Percentiles rank a stretch among this genome's conserved stretches.
phyloP scores from a whole-genome alignment of 2,329 filamentous ascomycete species.

The Calonectria crousiana region DNA sequence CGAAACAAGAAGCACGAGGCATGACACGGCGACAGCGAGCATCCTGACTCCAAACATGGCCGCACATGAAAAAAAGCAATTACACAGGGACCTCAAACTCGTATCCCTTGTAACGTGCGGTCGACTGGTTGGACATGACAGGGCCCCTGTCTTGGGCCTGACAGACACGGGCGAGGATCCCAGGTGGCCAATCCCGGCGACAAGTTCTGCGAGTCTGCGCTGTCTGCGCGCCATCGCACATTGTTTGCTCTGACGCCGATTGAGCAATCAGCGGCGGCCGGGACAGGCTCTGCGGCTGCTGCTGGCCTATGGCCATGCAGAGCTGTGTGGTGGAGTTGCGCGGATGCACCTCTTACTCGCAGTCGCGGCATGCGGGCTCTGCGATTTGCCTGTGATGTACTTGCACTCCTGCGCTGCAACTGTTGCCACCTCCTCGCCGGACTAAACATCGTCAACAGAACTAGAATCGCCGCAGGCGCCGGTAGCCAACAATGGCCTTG shows the following conservation, averaged over 20 bases:
- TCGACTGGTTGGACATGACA: constrained; percentile 11
- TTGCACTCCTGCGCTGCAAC: constrained; percentile 11
- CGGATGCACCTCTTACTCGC: constrained; percentile 29
- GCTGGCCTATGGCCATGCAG: constrained; percentile 3
- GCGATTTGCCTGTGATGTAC: constrained; percentile 5
- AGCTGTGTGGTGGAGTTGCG: constrained; percentile 5
- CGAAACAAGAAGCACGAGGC: background rate
- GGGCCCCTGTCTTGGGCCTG: constrained; percentile 4
- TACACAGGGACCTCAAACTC: constrained; percentile 1
- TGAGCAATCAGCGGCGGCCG: constrained; percentile 42
- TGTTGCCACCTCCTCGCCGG: background rate
- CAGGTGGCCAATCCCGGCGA: constrained; percentile 5
- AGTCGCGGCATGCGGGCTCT: constrained; percentile 21
- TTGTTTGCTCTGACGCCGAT: constrained; percentile 22
- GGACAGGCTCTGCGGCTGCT: constrained; percentile 16
- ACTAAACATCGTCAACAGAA: constrained; percentile 11
- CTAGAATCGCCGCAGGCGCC: background rate
- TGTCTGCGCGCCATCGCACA: constrained; percentile 37
- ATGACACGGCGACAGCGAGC: background rate
- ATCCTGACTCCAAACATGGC: constrained; percentile 1
- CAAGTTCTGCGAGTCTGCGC: background rate
- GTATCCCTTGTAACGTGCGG: constrained; percentile 13
- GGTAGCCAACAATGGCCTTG: background rate
- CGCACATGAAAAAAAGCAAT: constrained; percentile 6
- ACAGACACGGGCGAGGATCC: background rate